Conservation (phyloP, 208 protist species). For the Trypanosoma conorhini region DNA sequence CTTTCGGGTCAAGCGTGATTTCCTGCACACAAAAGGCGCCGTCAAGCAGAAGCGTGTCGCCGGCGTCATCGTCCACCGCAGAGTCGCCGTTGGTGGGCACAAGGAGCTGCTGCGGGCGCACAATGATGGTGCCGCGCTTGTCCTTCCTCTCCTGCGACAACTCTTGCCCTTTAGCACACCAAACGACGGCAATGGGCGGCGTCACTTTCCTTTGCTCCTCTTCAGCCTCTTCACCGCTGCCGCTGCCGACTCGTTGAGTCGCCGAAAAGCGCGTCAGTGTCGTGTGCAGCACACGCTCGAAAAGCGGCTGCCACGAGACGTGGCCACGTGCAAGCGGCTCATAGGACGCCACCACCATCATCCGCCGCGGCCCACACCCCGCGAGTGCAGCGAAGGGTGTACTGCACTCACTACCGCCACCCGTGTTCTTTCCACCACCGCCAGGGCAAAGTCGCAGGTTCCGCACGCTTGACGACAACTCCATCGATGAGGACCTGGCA, state of each 20-base stretch:
- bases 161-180: constrained; percentile 13
- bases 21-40: constrained; percentile 52
- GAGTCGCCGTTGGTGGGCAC: constrained; percentile 36
- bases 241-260: background rate
- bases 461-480: background rate
- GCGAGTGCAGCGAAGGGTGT: constrained; percentile 46
- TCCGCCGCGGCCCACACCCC: constrained; percentile 42
- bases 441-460: background rate
- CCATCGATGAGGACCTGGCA: background rate
- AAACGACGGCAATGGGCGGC: constrained; percentile 1
- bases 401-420: background rate
- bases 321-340: constrained; percentile 32
- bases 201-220: background rate
- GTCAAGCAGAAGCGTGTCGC: constrained; percentile 34
- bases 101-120: constrained; percentile 54
- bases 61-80: constrained; percentile 45
- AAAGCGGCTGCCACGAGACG: constrained; percentile 4
- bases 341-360: constrained; percentile 65
- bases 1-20: constrained; percentile 35
- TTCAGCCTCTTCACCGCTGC: background rate
- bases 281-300: constrained; percentile 23
- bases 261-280: constrained; percentile 17
- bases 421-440: background rate
- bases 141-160: constrained; percentile 7
- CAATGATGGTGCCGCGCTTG: constrained; percentile 22